Percentiles rank a stretch among this genome's conserved stretches.
Evolutionary conservation across 805 yeast species (phyloP).

Genomic region (Cyberlindnera bimundalis): DNA sequence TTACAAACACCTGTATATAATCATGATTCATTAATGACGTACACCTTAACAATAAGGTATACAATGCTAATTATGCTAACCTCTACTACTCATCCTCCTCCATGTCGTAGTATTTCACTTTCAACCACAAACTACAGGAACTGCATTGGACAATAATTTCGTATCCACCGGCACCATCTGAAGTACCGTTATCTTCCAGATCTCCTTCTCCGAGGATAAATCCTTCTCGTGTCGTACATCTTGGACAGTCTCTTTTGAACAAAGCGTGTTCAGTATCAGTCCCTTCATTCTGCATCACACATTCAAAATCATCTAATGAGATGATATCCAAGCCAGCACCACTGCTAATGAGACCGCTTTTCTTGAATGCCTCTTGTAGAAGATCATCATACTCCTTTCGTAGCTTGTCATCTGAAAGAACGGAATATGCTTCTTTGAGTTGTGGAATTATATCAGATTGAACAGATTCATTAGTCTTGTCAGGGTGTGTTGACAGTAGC

Average conservation of each 20-base stretch:
- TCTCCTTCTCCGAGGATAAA: slow-evolving; percentile 61
- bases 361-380: slow-evolving; percentile 33
- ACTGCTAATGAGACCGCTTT: slow-evolving; percentile 32
- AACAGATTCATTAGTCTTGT: slow-evolving; percentile 41
- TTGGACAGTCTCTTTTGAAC: slow-evolving; percentile 59
- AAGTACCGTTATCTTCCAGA: slow-evolving; percentile 49
- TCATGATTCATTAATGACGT: slow-evolving; percentile 4
- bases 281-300: slow-evolving; percentile 35
- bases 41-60: neutral
- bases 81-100: too few relatives aligned
- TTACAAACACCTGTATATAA: neutral
- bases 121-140: slow-evolving; percentile 84
- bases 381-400: slow-evolving; percentile 52
- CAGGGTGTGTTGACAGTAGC: slow-evolving; percentile 74
- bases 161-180: slow-evolving; percentile 47
- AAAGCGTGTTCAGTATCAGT: slow-evolving; percentile 32
- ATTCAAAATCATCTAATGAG: slow-evolving; percentile 59
- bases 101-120: slow-evolving; percentile 60
- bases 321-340: slow-evolving; percentile 72
- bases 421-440: slow-evolving; percentile 63
- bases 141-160: slow-evolving; percentile 76
- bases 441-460: slow-evolving; percentile 34
- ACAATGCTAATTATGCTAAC: too few relatives aligned
- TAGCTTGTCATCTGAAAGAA: slow-evolving; percentile 39
- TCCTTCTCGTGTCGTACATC: slow-evolving; percentile 53